phyloP scores from a whole-genome alignment of 2,329 filamentous ascomycete species.

The Elsinoe perseae region DNA sequence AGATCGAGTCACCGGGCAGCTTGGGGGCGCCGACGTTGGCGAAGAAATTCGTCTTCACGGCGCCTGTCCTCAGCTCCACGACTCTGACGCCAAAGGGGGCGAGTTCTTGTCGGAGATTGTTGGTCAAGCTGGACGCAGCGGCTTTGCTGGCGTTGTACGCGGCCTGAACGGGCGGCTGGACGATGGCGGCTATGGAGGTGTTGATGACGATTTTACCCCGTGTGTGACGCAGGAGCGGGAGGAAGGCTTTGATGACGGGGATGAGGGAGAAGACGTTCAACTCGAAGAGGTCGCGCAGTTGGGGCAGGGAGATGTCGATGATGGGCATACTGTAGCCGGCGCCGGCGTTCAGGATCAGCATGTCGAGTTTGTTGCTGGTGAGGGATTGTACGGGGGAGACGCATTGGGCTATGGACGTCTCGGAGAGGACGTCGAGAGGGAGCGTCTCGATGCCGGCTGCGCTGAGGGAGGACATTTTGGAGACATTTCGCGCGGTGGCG shows the following conservation, averaged over 20 bases:
- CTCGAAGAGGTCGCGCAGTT: conserved; percentile 28
- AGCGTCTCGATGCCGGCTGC: conserved; percentile 25
- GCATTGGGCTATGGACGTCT: conserved; percentile 26
- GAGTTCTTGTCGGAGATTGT: conserved; percentile 25
- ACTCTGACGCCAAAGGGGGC: conserved; percentile 25
- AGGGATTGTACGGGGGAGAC: conserved; percentile 25
- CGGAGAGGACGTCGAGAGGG: conserved; percentile 28
- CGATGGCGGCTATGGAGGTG: conserved; percentile 28
- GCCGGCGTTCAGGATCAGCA: conserved; percentile 44
- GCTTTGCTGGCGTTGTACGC: conserved; percentile 29
- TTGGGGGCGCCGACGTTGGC: conserved; percentile 15
- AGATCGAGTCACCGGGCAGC: conserved; percentile 25
- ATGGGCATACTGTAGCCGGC: conserved; percentile 31
- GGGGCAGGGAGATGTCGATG: conserved; percentile 22
- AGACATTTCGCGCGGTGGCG: conserved; percentile 35
- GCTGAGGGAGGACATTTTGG: conserved; percentile 27
- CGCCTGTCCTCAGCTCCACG: conserved; percentile 21
- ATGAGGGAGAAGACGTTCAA: conserved; percentile 30
- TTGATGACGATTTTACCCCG: conserved; percentile 33
- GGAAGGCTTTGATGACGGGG: conserved; percentile 26
- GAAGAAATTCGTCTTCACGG: conserved; percentile 20
- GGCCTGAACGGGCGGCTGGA: conserved; percentile 28
- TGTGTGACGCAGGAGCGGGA: conserved; percentile 26
- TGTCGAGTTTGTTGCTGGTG: conserved; percentile 29
- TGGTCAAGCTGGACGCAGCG: conserved; percentile 21